Conservation (phyloP, 345 rosid genomes). For the Aethionema arabicum region DNA sequence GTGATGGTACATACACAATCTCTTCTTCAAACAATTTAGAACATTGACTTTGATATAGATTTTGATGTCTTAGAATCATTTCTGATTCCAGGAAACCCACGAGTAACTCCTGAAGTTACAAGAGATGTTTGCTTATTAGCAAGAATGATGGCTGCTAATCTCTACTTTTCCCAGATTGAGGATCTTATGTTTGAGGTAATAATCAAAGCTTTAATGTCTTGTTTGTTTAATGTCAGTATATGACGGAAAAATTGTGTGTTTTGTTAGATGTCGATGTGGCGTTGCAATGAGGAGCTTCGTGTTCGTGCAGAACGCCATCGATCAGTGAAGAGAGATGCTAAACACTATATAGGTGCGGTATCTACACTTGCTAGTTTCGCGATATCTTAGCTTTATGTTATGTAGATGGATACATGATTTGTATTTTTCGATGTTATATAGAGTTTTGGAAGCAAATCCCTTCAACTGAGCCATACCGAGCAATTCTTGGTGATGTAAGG, state of each 20-base stretch:
- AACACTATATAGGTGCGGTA: constrained; percentile 82
- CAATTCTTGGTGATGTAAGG: constrained; percentile 87
- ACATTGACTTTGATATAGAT: constrained; percentile 1
- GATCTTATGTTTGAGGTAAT: constrained; percentile 99
- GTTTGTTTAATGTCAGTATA: not conserved
- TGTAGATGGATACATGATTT: constrained; percentile 3
- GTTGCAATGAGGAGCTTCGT: constrained; percentile 88
- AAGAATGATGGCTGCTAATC: constrained; percentile 99
- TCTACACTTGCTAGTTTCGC: constrained; percentile 6
- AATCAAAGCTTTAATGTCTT: not conserved
- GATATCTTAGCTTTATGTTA: not conserved
- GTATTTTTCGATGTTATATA: constrained; percentile 39
- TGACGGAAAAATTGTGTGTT: not conserved
- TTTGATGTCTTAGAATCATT: not conserved
- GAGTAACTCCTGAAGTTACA: constrained; percentile 98
- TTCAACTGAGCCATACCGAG: constrained; percentile 88
- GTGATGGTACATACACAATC: constrained; percentile 65
- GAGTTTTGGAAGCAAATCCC: constrained; percentile 97
- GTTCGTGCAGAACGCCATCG: constrained; percentile 74
- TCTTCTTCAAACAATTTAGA: constrained; percentile 13
- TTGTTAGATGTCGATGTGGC: constrained; percentile 96
- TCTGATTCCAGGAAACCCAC: constrained; percentile 72
- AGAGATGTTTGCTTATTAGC: constrained; percentile 97
- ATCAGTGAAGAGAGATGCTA: constrained; percentile 71
- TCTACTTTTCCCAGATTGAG: constrained; percentile 95